These are phyloP conservation scores for Penicillium expansum DNA, from an alignment of 2,329 filamentous ascomycete genomes.

Conservation along the genomic window DNA sequence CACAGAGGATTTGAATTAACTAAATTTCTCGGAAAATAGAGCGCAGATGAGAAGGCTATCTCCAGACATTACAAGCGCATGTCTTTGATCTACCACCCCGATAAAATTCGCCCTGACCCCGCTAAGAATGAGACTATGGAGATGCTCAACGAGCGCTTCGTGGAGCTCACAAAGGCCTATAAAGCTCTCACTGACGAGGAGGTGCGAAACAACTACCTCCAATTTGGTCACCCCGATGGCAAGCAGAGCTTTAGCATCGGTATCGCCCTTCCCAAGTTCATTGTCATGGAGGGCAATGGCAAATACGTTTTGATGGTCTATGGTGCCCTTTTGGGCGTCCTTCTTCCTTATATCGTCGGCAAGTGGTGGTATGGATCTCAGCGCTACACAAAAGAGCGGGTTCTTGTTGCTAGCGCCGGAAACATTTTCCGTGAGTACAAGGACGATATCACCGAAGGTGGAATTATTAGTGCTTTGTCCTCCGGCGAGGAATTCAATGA, in stretches of 20 bases:
- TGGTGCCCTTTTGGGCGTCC: constrained; percentile 78
- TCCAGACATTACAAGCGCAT: constrained; percentile 86
- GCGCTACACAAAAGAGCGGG: constrained; percentile 85
- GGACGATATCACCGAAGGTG: constrained; percentile 76
- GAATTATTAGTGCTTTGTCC: constrained; percentile 76
- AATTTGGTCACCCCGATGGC: constrained; percentile 94
- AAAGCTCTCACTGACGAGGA: constrained; percentile 97
- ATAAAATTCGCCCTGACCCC: constrained; percentile 81
- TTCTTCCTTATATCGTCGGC: constrained; percentile 89
- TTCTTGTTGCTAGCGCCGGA: constrained; percentile 89
- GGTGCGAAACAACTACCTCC: constrained; percentile 91
- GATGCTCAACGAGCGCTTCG: constrained; percentile 79
- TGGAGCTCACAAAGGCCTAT: constrained; percentile 96
- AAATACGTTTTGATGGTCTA: constrained; percentile 94
- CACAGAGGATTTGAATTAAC: not conserved
- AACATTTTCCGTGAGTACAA: constrained; percentile 92
- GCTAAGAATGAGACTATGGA: constrained; percentile 88
- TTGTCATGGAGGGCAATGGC: constrained; percentile 88
- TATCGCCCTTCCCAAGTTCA: constrained; percentile 89
- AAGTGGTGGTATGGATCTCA: constrained; percentile 99
- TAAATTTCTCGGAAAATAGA: constrained; percentile 48
- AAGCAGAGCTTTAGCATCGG: constrained; percentile 98
- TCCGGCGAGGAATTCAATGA: constrained; percentile 81
- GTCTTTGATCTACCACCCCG: constrained; percentile 83
- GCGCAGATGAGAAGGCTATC: constrained; percentile 82